Conservation (phyloP, 139 green algal genomes). For the Chlorella sp. region DNA sequence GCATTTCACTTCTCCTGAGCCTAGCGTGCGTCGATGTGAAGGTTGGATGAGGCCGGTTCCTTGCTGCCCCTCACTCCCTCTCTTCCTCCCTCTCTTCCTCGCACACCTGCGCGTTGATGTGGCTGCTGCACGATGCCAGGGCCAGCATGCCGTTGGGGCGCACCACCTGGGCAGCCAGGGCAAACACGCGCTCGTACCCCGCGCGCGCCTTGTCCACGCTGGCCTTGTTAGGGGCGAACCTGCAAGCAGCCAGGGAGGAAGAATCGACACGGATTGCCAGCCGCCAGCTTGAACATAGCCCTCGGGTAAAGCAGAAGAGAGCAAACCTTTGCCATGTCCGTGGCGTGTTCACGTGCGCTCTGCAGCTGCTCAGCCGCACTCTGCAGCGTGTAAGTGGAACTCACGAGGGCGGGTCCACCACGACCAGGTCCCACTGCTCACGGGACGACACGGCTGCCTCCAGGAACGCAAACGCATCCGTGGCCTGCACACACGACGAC, state of each 20-base stretch:
- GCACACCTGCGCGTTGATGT: not conserved
- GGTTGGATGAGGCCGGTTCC: too few species aligned
- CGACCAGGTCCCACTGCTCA: conserved; percentile 17
- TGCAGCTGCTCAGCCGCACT: too few species aligned
- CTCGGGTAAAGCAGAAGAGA: not conserved
- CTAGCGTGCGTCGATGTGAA: too few species aligned
- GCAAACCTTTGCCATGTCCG: not conserved
- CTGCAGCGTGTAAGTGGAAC: not conserved
- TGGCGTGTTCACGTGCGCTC: not conserved
- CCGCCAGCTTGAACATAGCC: not conserved
- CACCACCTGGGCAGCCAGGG: conserved; percentile 11
- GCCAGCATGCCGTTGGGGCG: not conserved
- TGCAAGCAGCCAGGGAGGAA: too few species aligned
- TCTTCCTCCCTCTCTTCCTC: too few species aligned
- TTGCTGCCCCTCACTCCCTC: too few species aligned
- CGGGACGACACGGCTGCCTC: conserved; percentile 17
- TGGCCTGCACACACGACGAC: not conserved
- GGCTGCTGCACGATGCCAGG: conserved; percentile 1
- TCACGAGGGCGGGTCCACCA: conserved; percentile 25
- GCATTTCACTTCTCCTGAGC: too few species aligned
- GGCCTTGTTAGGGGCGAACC: conserved; percentile 41
- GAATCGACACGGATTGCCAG: too few species aligned
- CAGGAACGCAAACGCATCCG: conserved; percentile 48
- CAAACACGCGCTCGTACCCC: conserved; percentile 35
- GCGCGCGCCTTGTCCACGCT: conserved; percentile 23